Percentiles rank a stretch among this genome's conserved stretches.
These are phyloP conservation scores for Brasenia schreberi DNA, from an alignment of 164 flowering plant species.

Conservation along the genomic window DNA sequence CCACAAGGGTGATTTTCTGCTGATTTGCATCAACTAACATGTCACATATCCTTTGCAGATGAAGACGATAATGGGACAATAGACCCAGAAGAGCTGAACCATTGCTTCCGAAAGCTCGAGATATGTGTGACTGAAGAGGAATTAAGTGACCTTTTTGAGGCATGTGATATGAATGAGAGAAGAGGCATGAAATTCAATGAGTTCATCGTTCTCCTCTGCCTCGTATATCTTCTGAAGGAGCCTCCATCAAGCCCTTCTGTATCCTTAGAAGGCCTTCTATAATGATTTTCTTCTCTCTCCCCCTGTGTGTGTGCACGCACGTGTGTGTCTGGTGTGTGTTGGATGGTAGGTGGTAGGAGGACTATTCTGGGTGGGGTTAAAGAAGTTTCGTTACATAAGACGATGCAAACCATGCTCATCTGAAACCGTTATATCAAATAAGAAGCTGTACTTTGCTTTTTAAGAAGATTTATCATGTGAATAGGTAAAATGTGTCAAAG, in stretches of 20 bases:
- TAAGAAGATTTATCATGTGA: too few relatives aligned
- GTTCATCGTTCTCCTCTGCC: conserved; percentile 92
- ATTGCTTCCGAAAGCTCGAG: conserved; percentile 61
- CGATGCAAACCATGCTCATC: too few relatives aligned
- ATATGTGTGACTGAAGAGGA: conserved; percentile 66
- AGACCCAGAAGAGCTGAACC: conserved; percentile 71
- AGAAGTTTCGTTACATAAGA: too few relatives aligned
- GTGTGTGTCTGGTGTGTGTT: not conserved
- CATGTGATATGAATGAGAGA: conserved; percentile 70
- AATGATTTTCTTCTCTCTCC: not conserved
- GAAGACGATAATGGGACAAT: conserved; percentile 76
- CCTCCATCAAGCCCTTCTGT: conserved; percentile 42
- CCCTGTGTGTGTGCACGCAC: not conserved
- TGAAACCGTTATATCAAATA: too few relatives aligned
- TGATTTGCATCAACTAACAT: not conserved
- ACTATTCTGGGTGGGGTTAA: too few relatives aligned
- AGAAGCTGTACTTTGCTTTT: too few relatives aligned
- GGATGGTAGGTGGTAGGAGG: not conserved
- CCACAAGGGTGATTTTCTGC: not conserved
- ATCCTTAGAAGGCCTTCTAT: conserved; percentile 23
- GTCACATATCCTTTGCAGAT: conserved; percentile 26
- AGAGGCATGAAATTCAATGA: conserved; percentile 83
- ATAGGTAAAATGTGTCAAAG: too few relatives aligned
- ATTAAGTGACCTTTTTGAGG: conserved; percentile 64
- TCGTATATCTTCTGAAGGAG: conserved; percentile 82